Base-by-base conservation (phyloP, 176 grass and related monocot genomes). In the Paspalum notatum region DNA sequence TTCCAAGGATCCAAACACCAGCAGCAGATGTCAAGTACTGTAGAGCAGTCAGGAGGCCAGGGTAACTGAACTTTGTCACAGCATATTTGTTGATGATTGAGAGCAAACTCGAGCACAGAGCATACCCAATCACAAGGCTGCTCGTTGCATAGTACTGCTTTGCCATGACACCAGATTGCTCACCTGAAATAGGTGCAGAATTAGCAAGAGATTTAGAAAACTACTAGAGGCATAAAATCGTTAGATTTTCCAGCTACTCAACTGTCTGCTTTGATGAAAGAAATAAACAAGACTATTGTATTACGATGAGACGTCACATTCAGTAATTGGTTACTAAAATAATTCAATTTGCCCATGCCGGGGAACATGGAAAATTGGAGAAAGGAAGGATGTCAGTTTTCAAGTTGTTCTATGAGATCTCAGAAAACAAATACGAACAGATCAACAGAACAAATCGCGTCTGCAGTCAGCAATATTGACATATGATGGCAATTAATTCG, bases 1-100 rank as follows among this genome's bases (percentile, higher is more conserved):
- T 97, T 50, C 93, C 88, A 18, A 97, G 93, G 48, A 78, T 57
- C 88, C 90, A 97, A 71, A 97, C 93, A 61, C 90, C 88, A 84
- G 27, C 55, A 5, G 83, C 60, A 57, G 90, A 97, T 72, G 90
- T 97, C 8, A 91, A 71, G 42, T 97, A 97, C 60, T 97, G 93
- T 6, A 97, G 76, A 43, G 85, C 67, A 15, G 90, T 97, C 11
- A 97, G 79, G 44, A 97, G 86, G 84, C 83, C 93, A n/a, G 93
- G 93, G 62, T 91, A 97, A 62, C 74, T 60, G 59, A 97, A 93
- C 87, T 87, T 86, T 75, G 93, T 97, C 78, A 97, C 89, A 1
- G 93, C 88, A 85, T 93, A 97, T 60, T 93, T 97, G 80, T 97
- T 97, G 52, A 97, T 97, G 86, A 97, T 97, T 3, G 93, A 80